Percentiles rank a stretch among this genome's conserved stretches.
Conservation (phyloP, 2,329 filamentous ascomycete genomes). For the Alternaria conjuncta region DNA sequence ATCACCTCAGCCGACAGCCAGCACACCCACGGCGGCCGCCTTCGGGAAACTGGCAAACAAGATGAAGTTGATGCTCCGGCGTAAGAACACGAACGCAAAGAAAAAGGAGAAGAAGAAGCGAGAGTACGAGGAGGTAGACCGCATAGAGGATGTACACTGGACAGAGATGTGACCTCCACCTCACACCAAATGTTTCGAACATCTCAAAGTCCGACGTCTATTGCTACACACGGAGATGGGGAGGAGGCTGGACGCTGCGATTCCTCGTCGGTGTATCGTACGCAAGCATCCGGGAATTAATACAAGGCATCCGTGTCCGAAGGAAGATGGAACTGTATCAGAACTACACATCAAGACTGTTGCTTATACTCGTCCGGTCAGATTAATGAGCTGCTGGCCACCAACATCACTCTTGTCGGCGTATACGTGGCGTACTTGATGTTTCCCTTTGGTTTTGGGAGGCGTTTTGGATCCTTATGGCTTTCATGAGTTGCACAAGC, state of each 20-base stretch:
- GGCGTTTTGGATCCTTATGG: conserved; percentile 1
- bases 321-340: background rate
- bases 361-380: background rate
- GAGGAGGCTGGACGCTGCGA: background rate
- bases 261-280: background rate
- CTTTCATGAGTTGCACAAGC: conserved; percentile 7
- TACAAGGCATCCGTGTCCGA: background rate
- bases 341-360: background rate
- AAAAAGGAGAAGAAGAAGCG: conserved; percentile 36
- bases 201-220: background rate
- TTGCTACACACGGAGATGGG: background rate
- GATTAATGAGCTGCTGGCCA: conserved; percentile 8
- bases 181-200: background rate
- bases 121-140: conserved; percentile 35
- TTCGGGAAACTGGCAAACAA: conserved; percentile 39
- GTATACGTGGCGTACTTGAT: background rate
- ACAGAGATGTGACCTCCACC: conserved; percentile 38
- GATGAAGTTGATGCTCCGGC: conserved; percentile 39
- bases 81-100: conserved; percentile 31
- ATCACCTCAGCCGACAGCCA: conserved; percentile 13
- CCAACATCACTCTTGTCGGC: conserved; percentile 5
- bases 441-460: background rate
- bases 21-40: conserved; percentile 24
- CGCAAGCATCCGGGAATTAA: background rate
- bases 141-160: conserved; percentile 45